Evolutionary conservation across 805 yeast species (phyloP).

Genomic region (Yamadazyma nakazawae): DNA sequence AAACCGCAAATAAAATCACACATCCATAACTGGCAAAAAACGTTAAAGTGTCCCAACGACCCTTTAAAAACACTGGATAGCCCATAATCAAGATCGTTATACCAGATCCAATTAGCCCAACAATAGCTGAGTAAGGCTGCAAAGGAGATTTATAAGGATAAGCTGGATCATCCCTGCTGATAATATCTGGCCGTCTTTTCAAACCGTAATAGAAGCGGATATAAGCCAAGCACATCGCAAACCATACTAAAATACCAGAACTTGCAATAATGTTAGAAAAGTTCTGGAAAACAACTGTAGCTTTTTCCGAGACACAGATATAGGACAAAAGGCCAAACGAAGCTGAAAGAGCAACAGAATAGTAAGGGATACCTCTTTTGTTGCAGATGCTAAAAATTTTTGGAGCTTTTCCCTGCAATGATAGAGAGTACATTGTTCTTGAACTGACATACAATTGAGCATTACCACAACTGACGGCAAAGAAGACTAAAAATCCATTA

Average conservation of each 20-base stretch:
- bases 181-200: conserved; percentile 58
- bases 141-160: conserved; percentile 69
- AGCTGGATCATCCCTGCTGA: conserved; percentile 56
- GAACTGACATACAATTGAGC: conserved; percentile 44
- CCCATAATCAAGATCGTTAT: conserved; percentile 57
- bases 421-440: conserved; percentile 40
- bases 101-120: conserved; percentile 56
- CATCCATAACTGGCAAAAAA: conserved; percentile 68
- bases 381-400: conserved; percentile 56
- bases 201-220: conserved; percentile 64
- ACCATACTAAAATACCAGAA: conserved; percentile 78
- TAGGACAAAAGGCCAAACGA: conserved; percentile 59
- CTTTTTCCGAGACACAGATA: conserved; percentile 53
- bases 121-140: conserved; percentile 65
- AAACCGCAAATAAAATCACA: conserved; percentile 47
- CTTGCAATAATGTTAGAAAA: conserved; percentile 67
- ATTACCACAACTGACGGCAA: conserved; percentile 44
- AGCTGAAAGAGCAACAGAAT: conserved; percentile 63
- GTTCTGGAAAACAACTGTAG: conserved; percentile 63
- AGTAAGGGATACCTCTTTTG: conserved; percentile 67
- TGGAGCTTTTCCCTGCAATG: conserved; percentile 59
- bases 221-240: conserved; percentile 64
- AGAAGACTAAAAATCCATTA: conserved; percentile 47
- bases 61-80: conserved; percentile 54
- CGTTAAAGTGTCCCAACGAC: conserved; percentile 56